These are phyloP conservation scores for Strigomonas culicis DNA, from an alignment of 208 protist genomes.

Conservation along the genomic window DNA sequence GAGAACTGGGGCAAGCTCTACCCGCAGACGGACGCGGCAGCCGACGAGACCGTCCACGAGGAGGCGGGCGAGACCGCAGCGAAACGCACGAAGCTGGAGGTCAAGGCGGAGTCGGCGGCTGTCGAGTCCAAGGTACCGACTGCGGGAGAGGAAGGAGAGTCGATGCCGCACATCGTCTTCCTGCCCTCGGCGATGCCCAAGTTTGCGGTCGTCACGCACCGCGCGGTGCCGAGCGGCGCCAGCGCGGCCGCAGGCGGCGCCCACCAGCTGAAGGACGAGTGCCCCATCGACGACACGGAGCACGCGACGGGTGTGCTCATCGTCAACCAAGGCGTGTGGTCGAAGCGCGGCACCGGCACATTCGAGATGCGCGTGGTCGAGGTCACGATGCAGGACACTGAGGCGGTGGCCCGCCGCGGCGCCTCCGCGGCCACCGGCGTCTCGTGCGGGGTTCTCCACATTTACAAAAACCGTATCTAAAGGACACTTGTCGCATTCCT, in stretches of 20 bases:
- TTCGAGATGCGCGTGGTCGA: slow-evolving; percentile 81
- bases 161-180: slow-evolving; percentile 81
- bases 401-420: slow-evolving; percentile 39
- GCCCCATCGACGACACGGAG: slow-evolving; percentile 29
- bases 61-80: background rate
- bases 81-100: background rate
- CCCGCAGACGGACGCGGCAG: slow-evolving; percentile 20
- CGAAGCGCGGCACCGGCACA: slow-evolving; percentile 35
- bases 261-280: slow-evolving; percentile 19
- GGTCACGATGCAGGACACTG: slow-evolving; percentile 69
- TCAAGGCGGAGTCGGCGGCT: background rate
- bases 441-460: slow-evolving; percentile 65
- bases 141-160: slow-evolving; percentile 22
- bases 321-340: slow-evolving; percentile 82
- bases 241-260: background rate
- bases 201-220: slow-evolving; percentile 77
- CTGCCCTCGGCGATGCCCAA: slow-evolving; percentile 66
- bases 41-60: background rate
- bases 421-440: slow-evolving; percentile 58
- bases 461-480: slow-evolving; percentile 25
- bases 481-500: too few species aligned
- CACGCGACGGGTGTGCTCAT: slow-evolving; percentile 67
- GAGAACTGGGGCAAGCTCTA: slow-evolving; percentile 23
- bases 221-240: slow-evolving; percentile 17
- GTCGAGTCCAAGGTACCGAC: background rate